Base-by-base conservation (phyloP, 805 yeast genomes). In the Isabelozyma rhagii region DNA sequence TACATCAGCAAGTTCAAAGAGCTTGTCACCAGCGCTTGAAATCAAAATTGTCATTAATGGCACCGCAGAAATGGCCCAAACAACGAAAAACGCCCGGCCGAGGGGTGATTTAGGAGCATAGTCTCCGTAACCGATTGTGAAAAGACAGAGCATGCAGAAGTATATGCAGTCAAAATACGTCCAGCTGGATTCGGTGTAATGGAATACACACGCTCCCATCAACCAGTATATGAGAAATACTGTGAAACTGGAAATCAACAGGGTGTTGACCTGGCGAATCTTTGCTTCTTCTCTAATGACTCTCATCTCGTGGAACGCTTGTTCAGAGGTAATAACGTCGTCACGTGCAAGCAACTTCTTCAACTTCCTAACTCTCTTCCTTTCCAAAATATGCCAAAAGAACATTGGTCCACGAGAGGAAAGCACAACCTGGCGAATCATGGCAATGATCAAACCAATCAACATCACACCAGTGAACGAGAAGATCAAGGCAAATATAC, bases 71-170 rank as follows among this genome's bases (percentile, higher is more conserved):
- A 91, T 62, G 0, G 91, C 86, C 97, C 97, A 91, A 8, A 82
- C 67, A 7, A 88, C 82, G 58, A 90, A 90, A 55, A 89, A 81
- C 0, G 85, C 79, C 41, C 86, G 69, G 0, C 96, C 96, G 5
- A 87, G 84, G 0, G 83, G 67, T 0, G 84, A 66, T 1, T 45
- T 49, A 0, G 96, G 96, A 1, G 82, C 73, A 56, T 72, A 83
- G 60, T 85, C 91, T 29, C 97, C 97, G 65, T 87, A 89, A 0
- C 97, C 97, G 49, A 91, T 86, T 0, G 97, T 88, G 6, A 89
- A 67, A 47, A 91, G 76, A 58, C 93, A 83, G 39, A 87, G 68
- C 53, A 86, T 82, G 52, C 92, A 82, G 59, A 88, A 90, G 67
- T 91, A 91, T n/a, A 87, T 73, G 2, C 83, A 76, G 47, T 82